Conservation (phyloP, 2,329 filamentous ascomycete genomes). For the Aspergillus oerlinghausenensis region DNA sequence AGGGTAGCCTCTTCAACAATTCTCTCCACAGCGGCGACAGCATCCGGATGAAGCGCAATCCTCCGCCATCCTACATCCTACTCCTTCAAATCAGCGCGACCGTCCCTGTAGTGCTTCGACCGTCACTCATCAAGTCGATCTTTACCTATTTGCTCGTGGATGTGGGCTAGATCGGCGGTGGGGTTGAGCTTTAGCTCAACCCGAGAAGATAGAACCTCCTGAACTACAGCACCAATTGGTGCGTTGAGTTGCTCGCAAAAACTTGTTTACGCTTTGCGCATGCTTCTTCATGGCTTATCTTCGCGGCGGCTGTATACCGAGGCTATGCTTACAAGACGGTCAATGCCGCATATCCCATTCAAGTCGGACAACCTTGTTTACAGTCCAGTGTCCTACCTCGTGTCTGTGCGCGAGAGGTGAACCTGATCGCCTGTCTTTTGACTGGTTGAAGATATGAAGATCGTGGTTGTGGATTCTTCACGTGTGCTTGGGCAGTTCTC, state of each 20-base stretch:
- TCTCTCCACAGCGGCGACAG: too few species aligned
- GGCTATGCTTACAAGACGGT: background rate
- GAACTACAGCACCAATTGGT: background rate
- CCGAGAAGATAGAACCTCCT: background rate
- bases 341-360: background rate
- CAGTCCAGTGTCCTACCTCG: background rate
- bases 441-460: background rate
- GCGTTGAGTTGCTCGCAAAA: background rate
- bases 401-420: background rate
- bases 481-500: background rate
- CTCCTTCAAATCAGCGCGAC: too few species aligned
- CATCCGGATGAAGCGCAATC: background rate
- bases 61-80: background rate
- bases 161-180: background rate
- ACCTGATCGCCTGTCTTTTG: background rate
- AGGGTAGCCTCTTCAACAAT: too few species aligned
- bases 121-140: background rate
- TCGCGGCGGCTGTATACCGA: background rate
- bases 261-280: background rate
- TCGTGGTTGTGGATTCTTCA: background rate
- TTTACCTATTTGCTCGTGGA: background rate
- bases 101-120: background rate
- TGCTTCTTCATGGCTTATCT: background rate
- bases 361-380: background rate
- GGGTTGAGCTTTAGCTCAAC: background rate